These are phyloP conservation scores for Cochlearia excelsa DNA, from an alignment of 345 rosid genomes.

Conservation along the genomic window DNA sequence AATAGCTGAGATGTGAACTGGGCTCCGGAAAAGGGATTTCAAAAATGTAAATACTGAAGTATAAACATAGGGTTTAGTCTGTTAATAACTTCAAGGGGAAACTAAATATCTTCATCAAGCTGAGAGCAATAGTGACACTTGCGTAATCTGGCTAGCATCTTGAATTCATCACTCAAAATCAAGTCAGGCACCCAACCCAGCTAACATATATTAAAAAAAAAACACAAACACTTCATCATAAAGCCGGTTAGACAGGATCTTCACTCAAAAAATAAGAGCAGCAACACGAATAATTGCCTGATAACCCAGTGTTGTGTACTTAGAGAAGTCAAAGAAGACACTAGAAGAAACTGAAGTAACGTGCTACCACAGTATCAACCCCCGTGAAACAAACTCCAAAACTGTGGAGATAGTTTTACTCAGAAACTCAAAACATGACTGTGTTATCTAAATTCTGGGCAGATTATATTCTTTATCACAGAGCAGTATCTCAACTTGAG, in stretches of 20 bases:
- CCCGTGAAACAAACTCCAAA: constrained; percentile 35
- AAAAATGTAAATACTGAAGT: constrained; percentile 15
- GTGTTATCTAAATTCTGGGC: constrained; percentile 35
- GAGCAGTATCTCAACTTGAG: constrained; percentile 51
- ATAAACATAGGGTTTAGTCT: neutral
- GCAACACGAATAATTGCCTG: constrained; percentile 11
- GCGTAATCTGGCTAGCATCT: constrained; percentile 25
- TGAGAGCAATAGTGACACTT: constrained; percentile 6
- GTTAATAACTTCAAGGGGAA: constrained; percentile 11
- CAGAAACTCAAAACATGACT: constrained; percentile 32
- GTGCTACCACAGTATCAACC: constrained; percentile 26
- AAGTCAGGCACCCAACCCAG: constrained; percentile 5
- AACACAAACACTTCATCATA: constrained; percentile 25
- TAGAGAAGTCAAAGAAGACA: constrained; percentile 16
- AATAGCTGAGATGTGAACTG: constrained; percentile 17
- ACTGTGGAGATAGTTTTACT: constrained; percentile 23
- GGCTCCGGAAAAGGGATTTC: constrained; percentile 6
- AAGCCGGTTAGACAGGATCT: constrained; percentile 19
- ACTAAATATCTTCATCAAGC: constrained; percentile 10
- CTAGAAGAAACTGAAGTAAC: constrained; percentile 23
- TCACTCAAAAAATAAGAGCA: constrained; percentile 19
- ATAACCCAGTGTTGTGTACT: constrained; percentile 21
- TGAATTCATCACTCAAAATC: constrained; percentile 9
- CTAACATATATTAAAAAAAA: constrained; percentile 22
- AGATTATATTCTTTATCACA: constrained; percentile 26